phyloP scores from a whole-genome alignment of 371 early-diverging fungal genomes.

The Circinella umbellata region DNA sequence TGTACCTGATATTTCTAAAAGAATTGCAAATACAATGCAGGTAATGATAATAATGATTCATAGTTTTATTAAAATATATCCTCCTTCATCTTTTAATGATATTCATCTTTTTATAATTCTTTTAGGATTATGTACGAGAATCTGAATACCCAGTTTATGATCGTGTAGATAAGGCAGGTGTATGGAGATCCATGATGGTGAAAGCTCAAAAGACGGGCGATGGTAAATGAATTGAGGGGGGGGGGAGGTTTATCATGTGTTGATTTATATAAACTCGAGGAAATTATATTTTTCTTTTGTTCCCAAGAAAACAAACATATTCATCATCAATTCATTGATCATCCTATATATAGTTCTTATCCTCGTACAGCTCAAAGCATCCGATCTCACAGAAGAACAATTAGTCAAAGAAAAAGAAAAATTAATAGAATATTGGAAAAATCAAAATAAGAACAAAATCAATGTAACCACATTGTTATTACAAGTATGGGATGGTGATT shows the following conservation, averaged over 20 bases:
- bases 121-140: conserved; percentile 48
- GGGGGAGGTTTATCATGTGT: too few species aligned
- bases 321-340: too few species aligned
- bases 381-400: conserved; percentile 43
- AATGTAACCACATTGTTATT: conserved; percentile 59
- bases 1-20: conserved; percentile 58
- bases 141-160: conserved; percentile 64
- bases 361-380: conserved; percentile 64
- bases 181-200: conserved; percentile 71
- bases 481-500: conserved; percentile 59
- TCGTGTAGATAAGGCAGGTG: conserved; percentile 61
- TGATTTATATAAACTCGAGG: background rate
- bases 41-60: conserved; percentile 13
- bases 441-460: conserved; percentile 25
- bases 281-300: background rate
- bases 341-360: conserved; percentile 56
- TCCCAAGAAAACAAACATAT: too few species aligned
- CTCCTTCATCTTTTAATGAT: too few species aligned
- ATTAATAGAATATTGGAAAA: conserved; percentile 38
- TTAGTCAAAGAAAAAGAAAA: conserved; percentile 43
- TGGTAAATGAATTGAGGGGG: conserved; percentile 24
- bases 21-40: conserved; percentile 57
- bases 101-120: too few species aligned
- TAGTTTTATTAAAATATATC: too few species aligned
- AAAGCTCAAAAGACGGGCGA: conserved; percentile 54